Percentiles rank a stretch among this genome's conserved stretches.
Evolutionary conservation across 2,329 filamentous ascomycete genomes (phyloP).

Genomic region (Paraconiothyrium brasiliense): DNA sequence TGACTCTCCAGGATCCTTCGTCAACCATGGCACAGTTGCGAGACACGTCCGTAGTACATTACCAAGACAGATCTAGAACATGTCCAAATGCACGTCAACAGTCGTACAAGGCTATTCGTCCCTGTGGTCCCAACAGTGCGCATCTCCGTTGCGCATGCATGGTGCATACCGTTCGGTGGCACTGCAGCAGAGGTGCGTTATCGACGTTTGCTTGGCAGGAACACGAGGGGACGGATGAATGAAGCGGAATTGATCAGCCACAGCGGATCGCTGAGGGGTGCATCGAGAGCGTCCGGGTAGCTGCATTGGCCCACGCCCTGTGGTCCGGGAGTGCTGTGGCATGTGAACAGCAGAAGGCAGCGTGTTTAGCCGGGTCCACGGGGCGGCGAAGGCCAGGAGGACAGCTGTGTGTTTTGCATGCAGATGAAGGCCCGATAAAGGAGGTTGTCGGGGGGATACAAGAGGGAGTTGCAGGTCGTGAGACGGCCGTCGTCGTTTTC

Average conservation of each 20-base stretch:
- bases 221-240: slow-evolving; percentile 24
- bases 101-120: neutral
- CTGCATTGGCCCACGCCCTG: slow-evolving; percentile 17
- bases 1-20: too few relatives aligned
- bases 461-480: neutral
- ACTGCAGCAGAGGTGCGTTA: slow-evolving; percentile 10
- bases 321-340: slow-evolving; percentile 14
- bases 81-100: neutral
- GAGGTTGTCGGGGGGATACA: neutral
- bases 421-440: neutral
- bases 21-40: too few relatives aligned
- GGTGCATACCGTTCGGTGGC: neutral
- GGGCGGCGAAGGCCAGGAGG: neutral
- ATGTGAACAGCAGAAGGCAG: slow-evolving; percentile 23
- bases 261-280: slow-evolving; percentile 26
- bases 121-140: neutral
- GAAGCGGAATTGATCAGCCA: slow-evolving; percentile 20
- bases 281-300: slow-evolving; percentile 22
- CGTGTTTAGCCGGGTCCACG: slow-evolving; percentile 22
- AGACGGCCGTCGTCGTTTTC: neutral
- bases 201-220: slow-evolving; percentile 22
- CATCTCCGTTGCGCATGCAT: slow-evolving; percentile 5
- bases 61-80: neutral
- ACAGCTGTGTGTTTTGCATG: neutral
- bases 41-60: neutral